Conservation (phyloP, 1,284 basidiomycete species). For the Cystobasidiaceae sp. region DNA sequence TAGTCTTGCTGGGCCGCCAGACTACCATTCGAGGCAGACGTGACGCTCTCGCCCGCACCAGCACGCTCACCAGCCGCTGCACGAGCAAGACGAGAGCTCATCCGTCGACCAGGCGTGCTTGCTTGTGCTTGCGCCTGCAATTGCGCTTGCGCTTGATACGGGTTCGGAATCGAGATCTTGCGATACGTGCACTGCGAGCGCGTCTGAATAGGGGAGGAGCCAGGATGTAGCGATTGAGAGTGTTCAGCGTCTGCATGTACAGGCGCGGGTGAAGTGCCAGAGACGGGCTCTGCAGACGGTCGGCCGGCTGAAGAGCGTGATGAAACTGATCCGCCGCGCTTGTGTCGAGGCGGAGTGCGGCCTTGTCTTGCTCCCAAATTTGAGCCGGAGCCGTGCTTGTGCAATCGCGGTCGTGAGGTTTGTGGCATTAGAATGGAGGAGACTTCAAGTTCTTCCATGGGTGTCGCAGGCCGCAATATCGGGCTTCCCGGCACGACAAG, state of each 20-base stretch:
- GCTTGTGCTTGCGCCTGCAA: background rate
- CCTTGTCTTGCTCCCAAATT: background rate
- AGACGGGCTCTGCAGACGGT: background rate
- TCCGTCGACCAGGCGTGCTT: conserved; percentile 10
- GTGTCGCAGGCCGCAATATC: background rate
- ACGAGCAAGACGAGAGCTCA: conserved; percentile 16
- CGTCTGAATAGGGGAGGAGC: conserved; percentile 21
- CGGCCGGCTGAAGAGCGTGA: conserved; percentile 4
- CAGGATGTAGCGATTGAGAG: background rate
- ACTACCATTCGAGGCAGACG: too few species aligned
- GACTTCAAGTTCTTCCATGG: conserved; percentile 21
- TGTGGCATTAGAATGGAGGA: conserved; percentile 9
- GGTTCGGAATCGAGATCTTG: conserved; percentile 26
- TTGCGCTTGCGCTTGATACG: too few species aligned
- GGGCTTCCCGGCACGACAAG: conserved; percentile 9
- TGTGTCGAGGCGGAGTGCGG: background rate
- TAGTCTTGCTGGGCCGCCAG: background rate
- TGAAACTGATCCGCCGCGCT: background rate
- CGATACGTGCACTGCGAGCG: conserved; percentile 30
- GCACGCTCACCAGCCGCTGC: conserved; percentile 1
- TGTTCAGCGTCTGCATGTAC: conserved; percentile 16
- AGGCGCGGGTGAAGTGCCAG: conserved; percentile 15
- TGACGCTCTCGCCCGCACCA: too few species aligned
- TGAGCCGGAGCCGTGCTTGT: conserved; percentile 19
- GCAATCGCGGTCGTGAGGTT: conserved; percentile 10